Conservation (phyloP, 2,329 filamentous ascomycete genomes). For the Blumeriella jaapii region DNA sequence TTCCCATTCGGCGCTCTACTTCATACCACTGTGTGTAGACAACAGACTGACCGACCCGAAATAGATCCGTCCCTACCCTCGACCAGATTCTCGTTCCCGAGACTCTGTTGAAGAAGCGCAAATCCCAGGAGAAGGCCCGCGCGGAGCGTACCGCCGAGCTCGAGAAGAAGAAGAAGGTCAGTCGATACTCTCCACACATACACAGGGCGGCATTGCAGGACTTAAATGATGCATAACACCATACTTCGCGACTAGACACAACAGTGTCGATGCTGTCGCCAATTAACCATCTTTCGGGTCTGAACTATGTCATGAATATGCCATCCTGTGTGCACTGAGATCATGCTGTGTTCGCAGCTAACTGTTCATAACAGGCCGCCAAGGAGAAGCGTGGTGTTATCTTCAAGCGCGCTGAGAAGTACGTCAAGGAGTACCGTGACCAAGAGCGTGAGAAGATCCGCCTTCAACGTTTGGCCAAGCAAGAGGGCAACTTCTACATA, state of each 20-base stretch:
- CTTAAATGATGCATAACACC: conserved; percentile 76
- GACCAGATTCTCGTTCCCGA: conserved; percentile 96
- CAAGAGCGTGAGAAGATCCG: conserved; percentile 97
- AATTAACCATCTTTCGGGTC: conserved; percentile 99
- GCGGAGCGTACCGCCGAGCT: conserved; percentile 71
- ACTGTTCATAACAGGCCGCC: conserved; percentile 57
- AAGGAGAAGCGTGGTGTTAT: conserved; percentile 98
- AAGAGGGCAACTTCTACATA: conserved; percentile 87
- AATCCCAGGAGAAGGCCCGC: conserved; percentile 98
- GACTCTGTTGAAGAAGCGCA: conserved; percentile 99
- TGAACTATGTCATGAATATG: conserved; percentile 42
- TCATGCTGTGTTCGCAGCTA: conserved; percentile 24
- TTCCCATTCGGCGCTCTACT: conserved; percentile 77
- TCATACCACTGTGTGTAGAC: conserved; percentile 53
- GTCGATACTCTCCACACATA: conserved; percentile 15
- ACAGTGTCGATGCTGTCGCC: conserved; percentile 89
- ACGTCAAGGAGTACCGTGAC: conserved; percentile 99
- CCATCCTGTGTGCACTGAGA: conserved; percentile 9
- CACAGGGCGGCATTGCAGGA: conserved; percentile 29
- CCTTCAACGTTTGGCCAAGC: conserved; percentile 78
- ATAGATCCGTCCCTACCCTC: conserved; percentile 81
- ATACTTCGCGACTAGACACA: conserved; percentile 78
- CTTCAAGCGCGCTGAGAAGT: conserved; percentile 99
- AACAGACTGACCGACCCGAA: conserved; percentile 69
- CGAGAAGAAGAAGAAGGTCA: conserved; percentile 82